A percentile compares a stretch with the other conserved stretches of the same genome.
Conservation (phyloP, 2,329 filamentous ascomycete species). For the Pezicula rhizophila region DNA sequence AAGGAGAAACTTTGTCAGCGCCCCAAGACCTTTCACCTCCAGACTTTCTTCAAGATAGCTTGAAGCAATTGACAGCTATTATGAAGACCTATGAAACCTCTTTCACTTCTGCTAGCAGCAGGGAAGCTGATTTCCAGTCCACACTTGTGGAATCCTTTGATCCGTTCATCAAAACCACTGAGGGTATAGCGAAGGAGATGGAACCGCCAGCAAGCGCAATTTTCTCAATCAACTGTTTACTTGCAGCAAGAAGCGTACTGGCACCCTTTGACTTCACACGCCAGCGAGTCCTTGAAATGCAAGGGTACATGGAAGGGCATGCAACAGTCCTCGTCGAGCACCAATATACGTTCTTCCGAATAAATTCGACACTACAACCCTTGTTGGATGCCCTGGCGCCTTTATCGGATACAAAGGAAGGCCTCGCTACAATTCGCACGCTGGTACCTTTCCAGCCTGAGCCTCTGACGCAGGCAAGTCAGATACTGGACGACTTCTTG, state of each 20-base stretch:
- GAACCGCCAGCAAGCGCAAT: constrained; percentile 55
- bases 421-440: constrained; percentile 52
- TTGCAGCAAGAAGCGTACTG: constrained; percentile 51
- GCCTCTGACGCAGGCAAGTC: constrained; percentile 61
- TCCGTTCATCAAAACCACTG: constrained; percentile 74
- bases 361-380: constrained; percentile 64
- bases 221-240: constrained; percentile 68
- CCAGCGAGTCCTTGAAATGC: constrained; percentile 48
- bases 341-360: constrained; percentile 68
- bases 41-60: constrained; percentile 71
- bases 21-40: constrained; percentile 72
- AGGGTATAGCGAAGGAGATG: constrained; percentile 59
- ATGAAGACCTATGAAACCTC: constrained; percentile 87
- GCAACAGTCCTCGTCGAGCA: constrained; percentile 53
- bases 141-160: constrained; percentile 77
- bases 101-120: constrained; percentile 51
- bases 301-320: constrained; percentile 48
- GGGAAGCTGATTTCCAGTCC: constrained; percentile 65
- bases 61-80: constrained; percentile 71
- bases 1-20: constrained; percentile 63
- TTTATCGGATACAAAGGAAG: constrained; percentile 34
- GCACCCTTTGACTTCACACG: constrained; percentile 58
- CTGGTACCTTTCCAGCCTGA: constrained; percentile 54
- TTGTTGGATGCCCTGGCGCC: constrained; percentile 51
- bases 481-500: constrained; percentile 81